Percentiles rank a stretch among this genome's conserved stretches.
Evolutionary conservation across 352 stramenopile genomes (phyloP).

Genomic region (Pythium aquatile): DNA sequence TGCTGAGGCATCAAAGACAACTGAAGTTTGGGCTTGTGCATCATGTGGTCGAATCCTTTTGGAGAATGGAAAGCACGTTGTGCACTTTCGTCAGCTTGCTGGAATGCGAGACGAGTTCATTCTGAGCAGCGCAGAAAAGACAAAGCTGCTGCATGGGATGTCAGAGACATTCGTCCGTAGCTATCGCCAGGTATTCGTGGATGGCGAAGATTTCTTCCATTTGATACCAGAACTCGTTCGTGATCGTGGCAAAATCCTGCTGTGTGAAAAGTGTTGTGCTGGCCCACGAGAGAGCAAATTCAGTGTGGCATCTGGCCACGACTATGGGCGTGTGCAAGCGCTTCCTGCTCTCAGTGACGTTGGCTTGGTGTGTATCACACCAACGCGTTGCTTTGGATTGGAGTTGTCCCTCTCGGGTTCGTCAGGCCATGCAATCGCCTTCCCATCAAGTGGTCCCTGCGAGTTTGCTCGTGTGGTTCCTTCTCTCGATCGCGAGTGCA

Average conservation of each 20-base stretch:
- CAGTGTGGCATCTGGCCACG: constrained; percentile 26
- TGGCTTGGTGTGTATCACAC: constrained; percentile 8
- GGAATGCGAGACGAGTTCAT: too few species aligned
- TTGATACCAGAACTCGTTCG: constrained; percentile 27
- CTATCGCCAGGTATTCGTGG: constrained; percentile 21
- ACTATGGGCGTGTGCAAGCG: constrained; percentile 18
- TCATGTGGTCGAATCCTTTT: constrained; percentile 9
- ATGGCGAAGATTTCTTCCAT: constrained; percentile 17
- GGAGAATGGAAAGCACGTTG: neutral
- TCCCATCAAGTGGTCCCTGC: constrained; percentile 3
- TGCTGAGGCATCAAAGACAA: neutral
- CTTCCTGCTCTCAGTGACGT: constrained; percentile 19
- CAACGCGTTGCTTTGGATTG: constrained; percentile 12
- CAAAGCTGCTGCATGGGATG: neutral
- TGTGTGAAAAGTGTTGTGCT: constrained; percentile 18
- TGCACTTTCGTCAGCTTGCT: neutral
- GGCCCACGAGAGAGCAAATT: constrained; percentile 15
- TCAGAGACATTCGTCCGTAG: constrained; percentile 2
- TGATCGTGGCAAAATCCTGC: constrained; percentile 10
- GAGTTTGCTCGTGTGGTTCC: neutral
- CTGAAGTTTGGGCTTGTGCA: neutral
- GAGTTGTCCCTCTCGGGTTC: constrained; percentile 8
- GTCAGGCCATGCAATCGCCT: constrained; percentile 1
- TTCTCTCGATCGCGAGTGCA: neutral
- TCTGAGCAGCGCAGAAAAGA: neutral